Conservation (phyloP, 495 filamentous ascomycete genomes). For the Penicillium riverlandense region DNA sequence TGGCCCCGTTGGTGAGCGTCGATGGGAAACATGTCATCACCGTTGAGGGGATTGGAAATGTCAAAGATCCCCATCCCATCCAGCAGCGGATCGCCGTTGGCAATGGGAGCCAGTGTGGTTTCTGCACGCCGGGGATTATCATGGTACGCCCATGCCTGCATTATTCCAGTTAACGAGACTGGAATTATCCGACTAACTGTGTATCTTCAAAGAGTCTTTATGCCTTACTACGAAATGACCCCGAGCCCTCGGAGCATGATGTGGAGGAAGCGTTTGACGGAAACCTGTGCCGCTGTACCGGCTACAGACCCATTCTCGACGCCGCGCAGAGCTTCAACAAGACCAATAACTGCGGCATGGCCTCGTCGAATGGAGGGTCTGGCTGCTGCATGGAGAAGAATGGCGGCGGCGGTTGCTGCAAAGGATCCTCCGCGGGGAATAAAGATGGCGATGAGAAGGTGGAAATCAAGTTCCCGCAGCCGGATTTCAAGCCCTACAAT, state of each 20-base stretch:
- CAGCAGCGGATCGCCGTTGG: slow-evolving; percentile 80
- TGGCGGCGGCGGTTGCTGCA: slow-evolving; percentile 34
- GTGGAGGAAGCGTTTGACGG: slow-evolving; percentile 54
- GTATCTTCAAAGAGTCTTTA: slow-evolving; percentile 17
- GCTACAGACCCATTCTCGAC: slow-evolving; percentile 89
- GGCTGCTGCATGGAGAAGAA: slow-evolving; percentile 51
- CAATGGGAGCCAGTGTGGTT: slow-evolving; percentile 62
- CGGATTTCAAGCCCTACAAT: slow-evolving; percentile 84
- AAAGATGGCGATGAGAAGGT: slow-evolving; percentile 9
- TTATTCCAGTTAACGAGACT: too few relatives aligned
- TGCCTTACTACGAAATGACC: slow-evolving; percentile 64
- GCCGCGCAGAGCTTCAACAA: slow-evolving; percentile 62
- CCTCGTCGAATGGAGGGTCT: slow-evolving; percentile 37
- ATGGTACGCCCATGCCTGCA: slow-evolving; percentile 49
- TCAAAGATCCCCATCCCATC: slow-evolving; percentile 77
- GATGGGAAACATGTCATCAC: slow-evolving; percentile 99
- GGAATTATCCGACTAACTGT: too few relatives aligned
- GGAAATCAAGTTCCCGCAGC: slow-evolving; percentile 21
- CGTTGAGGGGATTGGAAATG: slow-evolving; percentile 91
- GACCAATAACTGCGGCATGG: slow-evolving; percentile 32
- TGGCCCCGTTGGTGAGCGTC: slow-evolving; percentile 84
- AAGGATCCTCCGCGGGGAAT: slow-evolving; percentile 11
- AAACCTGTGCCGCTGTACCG: slow-evolving; percentile 92
- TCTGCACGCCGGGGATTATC: slow-evolving; percentile 96
- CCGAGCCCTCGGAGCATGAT: slow-evolving; percentile 19